phyloP scores from a whole-genome alignment of 176 grass and related monocot genomes.

The Ampelocalamus luodianensis region DNA sequence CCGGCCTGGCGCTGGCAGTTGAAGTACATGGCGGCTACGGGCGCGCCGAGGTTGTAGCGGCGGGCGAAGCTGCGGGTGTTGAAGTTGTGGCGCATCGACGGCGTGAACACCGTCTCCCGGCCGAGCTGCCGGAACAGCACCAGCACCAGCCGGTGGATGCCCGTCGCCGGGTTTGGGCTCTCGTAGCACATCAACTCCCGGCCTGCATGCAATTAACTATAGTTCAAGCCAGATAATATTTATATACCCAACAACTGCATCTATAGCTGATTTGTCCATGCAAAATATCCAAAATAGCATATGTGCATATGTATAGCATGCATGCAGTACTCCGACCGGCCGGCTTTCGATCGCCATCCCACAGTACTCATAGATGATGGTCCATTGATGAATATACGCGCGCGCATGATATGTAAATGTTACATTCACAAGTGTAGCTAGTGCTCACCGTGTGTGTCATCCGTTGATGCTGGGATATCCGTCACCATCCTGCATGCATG shows the following conservation, averaged over 20 bases:
- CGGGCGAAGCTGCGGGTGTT: constrained; percentile 59
- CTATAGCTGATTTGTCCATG: neutral
- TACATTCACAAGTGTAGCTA: neutral
- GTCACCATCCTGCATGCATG: constrained; percentile 81
- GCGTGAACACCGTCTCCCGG: constrained; percentile 62
- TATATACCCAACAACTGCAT: neutral
- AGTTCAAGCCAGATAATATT: neutral
- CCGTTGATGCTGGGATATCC: constrained; percentile 85
- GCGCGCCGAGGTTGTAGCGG: constrained; percentile 64
- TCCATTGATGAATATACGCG: too few relatives aligned
- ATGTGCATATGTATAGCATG: too few relatives aligned
- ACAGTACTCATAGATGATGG: too few relatives aligned
- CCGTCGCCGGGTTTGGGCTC: constrained; percentile 51
- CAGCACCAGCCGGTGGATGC: constrained; percentile 87
- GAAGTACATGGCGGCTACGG: constrained; percentile 69
- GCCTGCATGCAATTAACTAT: constrained; percentile 26
- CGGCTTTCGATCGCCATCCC: too few relatives aligned
- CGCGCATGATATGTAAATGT: too few relatives aligned
- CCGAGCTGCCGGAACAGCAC: constrained; percentile 73
- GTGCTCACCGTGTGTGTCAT: constrained; percentile 64
- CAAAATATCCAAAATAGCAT: neutral
- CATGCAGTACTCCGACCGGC: too few relatives aligned
- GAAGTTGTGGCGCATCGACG: constrained; percentile 74
- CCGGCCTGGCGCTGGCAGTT: constrained; percentile 81
- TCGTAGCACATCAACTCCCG: constrained; percentile 70